phyloP scores from a whole-genome alignment of 2,329 filamentous ascomycete genomes.

The Botrytis cinerea region DNA sequence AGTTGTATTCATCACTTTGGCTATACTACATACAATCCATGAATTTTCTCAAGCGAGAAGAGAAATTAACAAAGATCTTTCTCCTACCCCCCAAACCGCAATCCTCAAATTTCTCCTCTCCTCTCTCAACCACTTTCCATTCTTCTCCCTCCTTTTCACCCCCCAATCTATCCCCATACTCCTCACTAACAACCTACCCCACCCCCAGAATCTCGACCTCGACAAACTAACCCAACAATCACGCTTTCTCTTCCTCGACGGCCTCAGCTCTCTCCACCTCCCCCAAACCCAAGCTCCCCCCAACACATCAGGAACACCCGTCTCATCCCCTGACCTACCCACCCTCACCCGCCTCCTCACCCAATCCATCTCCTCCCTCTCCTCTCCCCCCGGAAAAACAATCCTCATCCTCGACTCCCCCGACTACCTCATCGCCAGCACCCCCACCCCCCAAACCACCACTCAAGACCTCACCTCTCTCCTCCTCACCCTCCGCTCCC shows the following conservation, averaged over 20 bases:
- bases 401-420: conserved; percentile 16
- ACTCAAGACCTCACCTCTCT: not conserved
- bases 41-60: not conserved
- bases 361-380: not conserved
- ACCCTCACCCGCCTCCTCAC: not conserved
- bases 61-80: not conserved
- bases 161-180: no score
- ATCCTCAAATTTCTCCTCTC: no score
- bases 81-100: not conserved
- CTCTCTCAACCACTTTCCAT: no score
- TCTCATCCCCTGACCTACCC: not conserved
- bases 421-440: conserved; percentile 6
- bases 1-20: not conserved
- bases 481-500: not conserved
- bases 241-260: conserved; percentile 61
- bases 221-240: conserved; percentile 57
- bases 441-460: not conserved
- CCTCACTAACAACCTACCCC: not conserved
- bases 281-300: not conserved
- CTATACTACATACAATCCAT: not conserved
- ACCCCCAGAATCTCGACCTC: conserved; percentile 68
- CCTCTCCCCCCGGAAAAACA: not conserved
- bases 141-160: not conserved
- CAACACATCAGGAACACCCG: not conserved
- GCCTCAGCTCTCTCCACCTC: not conserved